Evolutionary conservation across 75 land plant species (phyloP), one percentile per base, ranked within the genome.

Genomic region (Larix kaempferi): DNA sequence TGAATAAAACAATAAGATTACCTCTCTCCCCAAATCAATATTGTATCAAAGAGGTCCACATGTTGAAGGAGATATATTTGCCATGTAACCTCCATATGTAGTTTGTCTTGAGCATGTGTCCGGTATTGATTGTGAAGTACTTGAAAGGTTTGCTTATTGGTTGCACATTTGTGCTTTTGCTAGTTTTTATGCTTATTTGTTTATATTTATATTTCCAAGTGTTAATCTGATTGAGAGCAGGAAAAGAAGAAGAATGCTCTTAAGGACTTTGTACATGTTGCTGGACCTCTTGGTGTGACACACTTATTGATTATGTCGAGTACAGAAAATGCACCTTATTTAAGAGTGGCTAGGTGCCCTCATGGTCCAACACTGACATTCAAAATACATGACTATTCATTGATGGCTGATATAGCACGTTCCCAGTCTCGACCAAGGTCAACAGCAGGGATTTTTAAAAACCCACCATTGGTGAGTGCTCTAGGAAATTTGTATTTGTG

Each of bases 341-440:
- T 98, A 41, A 85, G 93, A 72, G 91, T 98, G 76, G 99, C 93
- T 57, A 89, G 91, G 74, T 88, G 99, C 56, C 99, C 99, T 6
- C 98, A 92, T 76, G 98, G 99, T 22, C 99, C 99, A 49, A 98
- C 98, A 49, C 85, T 98, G 21, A 91, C 98, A 41, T 98, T 98
- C 85, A 91, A 95, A 76, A 86, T 98, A 59, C 86, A 86, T 72
- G 89, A 94, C 19, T 98, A 95, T 78, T 85, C 96, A 59, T 77
- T 91, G 78, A 98, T 91, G 16, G 82, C 87, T 75, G 98, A 98
- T 74, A 80, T 98, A 44, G 93, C 98, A 23, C 84, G 86, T 55
- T 84, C 93, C 35, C 99, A 93, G 71, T 35, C 86, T 41, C 90
- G 91, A 35, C 96, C 95, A 35, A 88, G 96, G 80, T 89, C 91